These are phyloP conservation scores for Rhodotorula taiwanensis DNA, from an alignment of 768 basidiomycete species.

Conservation along the genomic window DNA sequence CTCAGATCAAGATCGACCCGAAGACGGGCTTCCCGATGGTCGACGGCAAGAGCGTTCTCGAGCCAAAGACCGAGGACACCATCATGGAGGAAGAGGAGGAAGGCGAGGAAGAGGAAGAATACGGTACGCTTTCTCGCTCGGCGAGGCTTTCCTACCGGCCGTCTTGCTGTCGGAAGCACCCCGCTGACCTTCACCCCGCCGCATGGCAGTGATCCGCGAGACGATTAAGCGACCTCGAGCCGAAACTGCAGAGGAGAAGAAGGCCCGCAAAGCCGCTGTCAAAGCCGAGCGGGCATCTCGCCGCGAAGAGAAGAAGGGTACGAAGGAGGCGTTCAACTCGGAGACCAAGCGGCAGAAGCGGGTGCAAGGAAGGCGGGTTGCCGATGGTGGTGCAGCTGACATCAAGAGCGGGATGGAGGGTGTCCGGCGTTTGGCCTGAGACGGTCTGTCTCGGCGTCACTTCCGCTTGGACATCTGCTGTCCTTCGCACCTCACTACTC, in stretches of 20 bases:
- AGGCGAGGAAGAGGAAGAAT: slow-evolving; percentile 43
- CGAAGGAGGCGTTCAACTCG: slow-evolving; percentile 46
- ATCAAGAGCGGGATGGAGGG: slow-evolving; percentile 27
- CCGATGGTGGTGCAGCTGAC: slow-evolving; percentile 35
- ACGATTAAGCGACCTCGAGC: slow-evolving; percentile 65
- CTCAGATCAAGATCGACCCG: slow-evolving; percentile 63
- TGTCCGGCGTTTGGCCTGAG: slow-evolving; percentile 27
- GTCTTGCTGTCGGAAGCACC: neutral
- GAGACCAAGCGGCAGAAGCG: slow-evolving; percentile 47
- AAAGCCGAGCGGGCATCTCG: slow-evolving; percentile 49
- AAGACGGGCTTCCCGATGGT: slow-evolving; percentile 69
- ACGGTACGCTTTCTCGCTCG: slow-evolving; percentile 17
- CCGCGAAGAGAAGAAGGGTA: slow-evolving; percentile 49
- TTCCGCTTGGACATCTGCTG: neutral
- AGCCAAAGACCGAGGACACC: slow-evolving; percentile 10
- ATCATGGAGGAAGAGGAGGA: slow-evolving; percentile 44
- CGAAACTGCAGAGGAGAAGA: slow-evolving; percentile 56
- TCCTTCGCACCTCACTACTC: neutral
- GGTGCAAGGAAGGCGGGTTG: slow-evolving; percentile 23
- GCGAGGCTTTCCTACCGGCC: neutral
- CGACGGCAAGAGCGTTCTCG: slow-evolving; percentile 41
- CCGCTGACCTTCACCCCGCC: neutral
- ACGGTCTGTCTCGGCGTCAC: neutral
- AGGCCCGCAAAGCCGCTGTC: slow-evolving; percentile 48
- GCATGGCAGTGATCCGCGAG: slow-evolving; percentile 43